Evolutionary conservation across 192 early-diverging fungal genomes (phyloP), one percentile per base, ranked within the genome.

Genomic region (Entomortierella lignicola): DNA sequence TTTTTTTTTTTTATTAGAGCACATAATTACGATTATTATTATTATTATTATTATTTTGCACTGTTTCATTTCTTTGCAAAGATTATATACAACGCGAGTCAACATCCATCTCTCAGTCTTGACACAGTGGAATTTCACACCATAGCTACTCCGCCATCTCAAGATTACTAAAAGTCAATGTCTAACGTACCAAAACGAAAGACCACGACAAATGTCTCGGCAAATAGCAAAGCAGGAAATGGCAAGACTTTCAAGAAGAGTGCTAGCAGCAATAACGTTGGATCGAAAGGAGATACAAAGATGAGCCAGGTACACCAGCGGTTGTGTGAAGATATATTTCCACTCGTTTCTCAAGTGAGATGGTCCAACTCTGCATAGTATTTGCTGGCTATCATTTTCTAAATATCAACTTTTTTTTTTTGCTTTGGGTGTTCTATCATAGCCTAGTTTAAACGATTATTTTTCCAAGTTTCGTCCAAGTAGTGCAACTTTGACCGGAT

Each of bases 281-380:
- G 47, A 2, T 10, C 57, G 4, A n/a, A 32, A 0, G 23, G 21
- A 8, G 69, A 62, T 18, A 32, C 37, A 8, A 60, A 43, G 17
- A 23, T 71, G 31, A 62, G 41, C 18, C 69, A 71, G 69, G 69
- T 61, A 71, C 20, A n/a, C n/a, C n/a, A 18, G 21, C 11, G n/a
- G 2, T 10, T 21, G 29, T 37, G 10, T 37, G 34, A 10, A 10
- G 4, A 10, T 37, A 37, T 37, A 37, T 4, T 10, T 37, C 34
- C 10, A 10, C 5, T 37, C n/a, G n/a, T n/a, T n/a, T n/a, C n/a
- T n/a, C n/a, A n/a, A n/a, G n/a, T n/a, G n/a, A n/a, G n/a, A n/a
- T 42, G 39, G 39, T 42, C 39, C 13, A 42, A 42, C n/a, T n/a
- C n/a, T n/a, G n/a, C n/a, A n/a, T n/a, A n/a, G n/a, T n/a, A n/a